Evolutionary conservation across 1,284 basidiomycete genomes (phyloP), one percentile per base, ranked within the genome.

Genomic region (Gymnopus androsaceus): DNA sequence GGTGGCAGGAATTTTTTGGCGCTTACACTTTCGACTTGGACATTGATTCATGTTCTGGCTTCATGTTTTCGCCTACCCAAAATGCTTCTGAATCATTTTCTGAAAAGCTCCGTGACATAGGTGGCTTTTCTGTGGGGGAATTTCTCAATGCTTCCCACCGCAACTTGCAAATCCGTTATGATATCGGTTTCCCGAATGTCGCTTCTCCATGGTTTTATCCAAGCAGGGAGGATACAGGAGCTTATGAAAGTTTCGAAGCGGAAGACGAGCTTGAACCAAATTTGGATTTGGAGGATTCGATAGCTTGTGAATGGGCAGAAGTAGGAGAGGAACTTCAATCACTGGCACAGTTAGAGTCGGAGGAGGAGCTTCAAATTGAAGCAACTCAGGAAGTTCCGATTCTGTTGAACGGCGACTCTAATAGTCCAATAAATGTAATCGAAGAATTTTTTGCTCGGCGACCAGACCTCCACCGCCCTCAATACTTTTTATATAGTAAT

Each of bases 91-190:
- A 49, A 42, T 21, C 15, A 7, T 34, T 41, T 31, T 7, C 40
- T 33, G 31, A 44, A 23, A 56, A 56, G 17, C 48, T 56, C 23
- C n/a, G 41, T 19, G 47, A 14, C 19, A 37, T 56, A 15, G 54
- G 54, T 15, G 54, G 38, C 17, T 21, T 56, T 51, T 30, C 54
- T 19, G 30, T 49, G 11, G 31, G 37, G 25, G 38, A 50, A 37
- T 51, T 44, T 17, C 40, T 56, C 19, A 51, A 44, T n/a, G 33
- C 23, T 44, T 15, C 38, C 8, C 48, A 56, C 15, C 19, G 25
- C 42, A 33, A 51, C 7, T 15, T 50, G 23, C 51, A 31, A 11
- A 46, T 53, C 46, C 51, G 51, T n/a, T 53, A 53, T 45, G 51
- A 52, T 36, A 25, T 34, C 44, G 51, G 51, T 34, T 33, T 52